phyloP scores from a whole-genome alignment of 352 stramenopile species.

The Phytopythium sindhum region DNA sequence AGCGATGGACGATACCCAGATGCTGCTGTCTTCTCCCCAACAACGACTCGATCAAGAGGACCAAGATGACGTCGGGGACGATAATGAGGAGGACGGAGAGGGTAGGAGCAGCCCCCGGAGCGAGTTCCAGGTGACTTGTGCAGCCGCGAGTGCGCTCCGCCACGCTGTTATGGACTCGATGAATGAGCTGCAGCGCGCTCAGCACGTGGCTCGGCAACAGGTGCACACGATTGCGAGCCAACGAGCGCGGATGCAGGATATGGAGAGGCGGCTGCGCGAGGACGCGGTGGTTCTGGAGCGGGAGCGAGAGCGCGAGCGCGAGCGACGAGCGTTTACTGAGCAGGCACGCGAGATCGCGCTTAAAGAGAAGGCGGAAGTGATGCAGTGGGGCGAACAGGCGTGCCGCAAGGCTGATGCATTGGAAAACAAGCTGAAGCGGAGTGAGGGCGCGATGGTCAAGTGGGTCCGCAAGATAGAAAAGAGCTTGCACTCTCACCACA shows the following conservation, averaged over 20 bases:
- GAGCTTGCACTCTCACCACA: background rate
- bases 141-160: constrained; percentile 35
- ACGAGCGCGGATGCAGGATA: constrained; percentile 24
- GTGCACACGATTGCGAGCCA: constrained; percentile 27
- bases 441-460: constrained; percentile 10
- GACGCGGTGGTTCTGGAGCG: constrained; percentile 35
- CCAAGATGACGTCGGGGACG: constrained; percentile 1
- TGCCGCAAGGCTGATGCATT: constrained; percentile 50
- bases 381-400: constrained; percentile 59
- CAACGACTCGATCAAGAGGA: background rate
- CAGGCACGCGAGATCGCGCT: constrained; percentile 58
- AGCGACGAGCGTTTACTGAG: constrained; percentile 43
- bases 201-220: constrained; percentile 33
- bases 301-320: constrained; percentile 36
- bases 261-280: constrained; percentile 40
- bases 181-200: constrained; percentile 39
- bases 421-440: constrained; percentile 31
- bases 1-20: background rate
- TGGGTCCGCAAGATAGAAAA: background rate
- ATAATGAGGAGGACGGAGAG: constrained; percentile 7
- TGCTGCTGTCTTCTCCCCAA: constrained; percentile 1
- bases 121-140: constrained; percentile 53
- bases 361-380: constrained; percentile 55
- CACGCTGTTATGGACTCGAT: constrained; percentile 49
- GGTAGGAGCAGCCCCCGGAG: constrained; percentile 12